Evolutionary conservation across 805 yeast species (phyloP).

Genomic region (Pichia phayaonensis): DNA sequence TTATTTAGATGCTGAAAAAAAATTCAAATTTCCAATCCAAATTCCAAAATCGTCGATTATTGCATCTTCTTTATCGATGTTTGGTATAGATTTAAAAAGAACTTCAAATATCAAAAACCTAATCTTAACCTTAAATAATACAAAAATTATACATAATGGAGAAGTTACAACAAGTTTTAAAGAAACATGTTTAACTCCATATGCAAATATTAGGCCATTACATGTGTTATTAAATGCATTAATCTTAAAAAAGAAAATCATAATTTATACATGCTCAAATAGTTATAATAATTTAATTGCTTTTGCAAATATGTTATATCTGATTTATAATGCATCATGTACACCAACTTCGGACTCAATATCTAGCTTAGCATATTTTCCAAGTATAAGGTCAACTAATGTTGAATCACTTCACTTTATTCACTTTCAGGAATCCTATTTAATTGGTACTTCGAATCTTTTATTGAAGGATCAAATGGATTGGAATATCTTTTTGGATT

Average conservation of each 20-base stretch:
- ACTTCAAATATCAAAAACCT: conserved; percentile 19
- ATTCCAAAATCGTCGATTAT: conserved; percentile 24
- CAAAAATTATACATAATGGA: conserved; percentile 1
- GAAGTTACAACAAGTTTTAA: not conserved
- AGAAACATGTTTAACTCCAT: conserved; percentile 17
- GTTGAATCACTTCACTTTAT: conserved; percentile 48
- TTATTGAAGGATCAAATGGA: conserved; percentile 44
- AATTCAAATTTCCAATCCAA: conserved; percentile 24
- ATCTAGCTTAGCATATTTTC: conserved; percentile 24
- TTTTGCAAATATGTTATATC: conserved; percentile 33
- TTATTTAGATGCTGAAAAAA: conserved; percentile 10
- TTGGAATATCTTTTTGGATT: conserved; percentile 58
- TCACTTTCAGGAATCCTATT: conserved; percentile 33
- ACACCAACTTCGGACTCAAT: not conserved
- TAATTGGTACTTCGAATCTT: conserved; percentile 66
- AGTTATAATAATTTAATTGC: conserved; percentile 42
- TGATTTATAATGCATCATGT: conserved; percentile 26
- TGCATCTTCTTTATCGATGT: conserved; percentile 19
- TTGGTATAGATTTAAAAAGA: conserved; percentile 27
- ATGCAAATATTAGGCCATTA: conserved; percentile 21
- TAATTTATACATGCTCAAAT: conserved; percentile 32
- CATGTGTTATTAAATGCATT: conserved; percentile 41
- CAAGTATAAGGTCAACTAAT: conserved; percentile 40
- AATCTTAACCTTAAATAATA: conserved; percentile 9
- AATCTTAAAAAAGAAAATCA: conserved; percentile 39